Conservation (phyloP, 495 filamentous ascomycete species). For the Xanthoparmelia taractica region DNA sequence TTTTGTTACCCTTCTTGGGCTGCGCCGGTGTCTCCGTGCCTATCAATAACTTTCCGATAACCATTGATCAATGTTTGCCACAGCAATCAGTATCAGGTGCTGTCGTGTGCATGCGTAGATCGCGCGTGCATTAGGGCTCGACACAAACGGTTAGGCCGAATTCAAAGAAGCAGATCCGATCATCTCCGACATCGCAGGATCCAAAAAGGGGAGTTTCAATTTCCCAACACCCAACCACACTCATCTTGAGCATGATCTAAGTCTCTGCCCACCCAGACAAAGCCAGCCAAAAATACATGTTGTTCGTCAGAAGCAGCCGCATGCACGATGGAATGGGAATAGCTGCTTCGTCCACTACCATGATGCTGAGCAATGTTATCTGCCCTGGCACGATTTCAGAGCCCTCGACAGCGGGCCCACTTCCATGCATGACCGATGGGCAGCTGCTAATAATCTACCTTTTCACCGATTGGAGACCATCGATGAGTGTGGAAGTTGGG, state of each 20-base stretch:
- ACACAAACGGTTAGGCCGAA: not conserved
- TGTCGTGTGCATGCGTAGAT: not conserved
- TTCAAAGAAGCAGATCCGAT: not conserved
- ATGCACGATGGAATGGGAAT: not conserved
- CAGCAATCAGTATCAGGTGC: not conserved
- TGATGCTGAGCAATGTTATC: not conserved
- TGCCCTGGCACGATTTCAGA: not conserved
- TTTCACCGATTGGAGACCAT: not conserved
- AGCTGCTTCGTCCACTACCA: not conserved
- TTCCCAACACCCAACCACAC: not conserved
- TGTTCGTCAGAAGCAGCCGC: not conserved
- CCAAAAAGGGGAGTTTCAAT: not conserved
- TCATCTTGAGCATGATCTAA: not conserved
- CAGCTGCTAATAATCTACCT: not conserved
- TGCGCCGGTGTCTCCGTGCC: not conserved
- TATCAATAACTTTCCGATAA: not conserved
- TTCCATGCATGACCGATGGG: not conserved
- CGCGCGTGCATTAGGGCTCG: not conserved
- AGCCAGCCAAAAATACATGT: too few species aligned
- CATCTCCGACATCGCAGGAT: not conserved
- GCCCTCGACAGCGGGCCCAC: not conserved
- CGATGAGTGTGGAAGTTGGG: not conserved
- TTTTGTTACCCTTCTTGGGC: not conserved
- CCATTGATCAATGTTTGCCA: not conserved
- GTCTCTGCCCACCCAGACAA: too few species aligned